These are phyloP conservation scores for Cadophora malorum DNA, from an alignment of 2,329 filamentous ascomycete species.

Conservation along the genomic window DNA sequence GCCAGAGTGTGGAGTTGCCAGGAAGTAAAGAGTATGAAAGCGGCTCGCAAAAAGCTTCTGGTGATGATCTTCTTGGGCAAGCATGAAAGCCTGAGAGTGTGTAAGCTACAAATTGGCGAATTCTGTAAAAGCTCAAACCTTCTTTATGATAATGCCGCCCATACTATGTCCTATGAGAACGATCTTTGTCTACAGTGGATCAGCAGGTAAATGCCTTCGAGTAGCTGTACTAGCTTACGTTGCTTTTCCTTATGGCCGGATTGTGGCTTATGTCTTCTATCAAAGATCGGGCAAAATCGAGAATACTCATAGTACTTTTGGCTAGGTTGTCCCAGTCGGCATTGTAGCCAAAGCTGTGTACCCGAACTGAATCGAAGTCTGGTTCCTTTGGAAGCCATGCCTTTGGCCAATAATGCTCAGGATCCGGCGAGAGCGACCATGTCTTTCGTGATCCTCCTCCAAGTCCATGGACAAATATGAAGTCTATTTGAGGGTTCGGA, in stretches of 20 bases:
- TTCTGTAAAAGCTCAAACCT: constrained; percentile 39
- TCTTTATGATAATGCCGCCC: constrained; percentile 50
- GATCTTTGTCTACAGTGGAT: constrained; percentile 47
- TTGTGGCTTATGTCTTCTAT: too few relatives aligned
- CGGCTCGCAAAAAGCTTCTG: constrained; percentile 31
- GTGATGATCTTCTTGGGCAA: too few relatives aligned
- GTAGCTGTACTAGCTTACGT: too few relatives aligned
- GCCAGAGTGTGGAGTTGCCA: constrained; percentile 47
- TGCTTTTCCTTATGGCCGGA: too few relatives aligned
- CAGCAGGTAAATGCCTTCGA: too few relatives aligned
- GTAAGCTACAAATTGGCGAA: too few relatives aligned
- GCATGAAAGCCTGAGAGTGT: too few relatives aligned
- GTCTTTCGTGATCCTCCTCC: constrained; percentile 48
- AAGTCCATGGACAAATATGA: constrained; percentile 50
- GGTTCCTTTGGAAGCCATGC: constrained; percentile 46
- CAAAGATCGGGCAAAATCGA: too few relatives aligned
- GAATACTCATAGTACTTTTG: too few relatives aligned
- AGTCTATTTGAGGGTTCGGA: constrained; percentile 15
- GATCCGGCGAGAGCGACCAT: constrained; percentile 43
- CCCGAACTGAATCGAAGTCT: constrained; percentile 44
- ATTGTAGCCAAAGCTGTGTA: constrained; percentile 44
- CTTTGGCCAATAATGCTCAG: constrained; percentile 45
- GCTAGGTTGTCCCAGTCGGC: constrained; percentile 45
- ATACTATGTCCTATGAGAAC: constrained; percentile 55
- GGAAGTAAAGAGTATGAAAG: constrained; percentile 45